Conservation (phyloP, 2,329 filamentous ascomycete genomes). For the Ophiosphaerella narmari region DNA sequence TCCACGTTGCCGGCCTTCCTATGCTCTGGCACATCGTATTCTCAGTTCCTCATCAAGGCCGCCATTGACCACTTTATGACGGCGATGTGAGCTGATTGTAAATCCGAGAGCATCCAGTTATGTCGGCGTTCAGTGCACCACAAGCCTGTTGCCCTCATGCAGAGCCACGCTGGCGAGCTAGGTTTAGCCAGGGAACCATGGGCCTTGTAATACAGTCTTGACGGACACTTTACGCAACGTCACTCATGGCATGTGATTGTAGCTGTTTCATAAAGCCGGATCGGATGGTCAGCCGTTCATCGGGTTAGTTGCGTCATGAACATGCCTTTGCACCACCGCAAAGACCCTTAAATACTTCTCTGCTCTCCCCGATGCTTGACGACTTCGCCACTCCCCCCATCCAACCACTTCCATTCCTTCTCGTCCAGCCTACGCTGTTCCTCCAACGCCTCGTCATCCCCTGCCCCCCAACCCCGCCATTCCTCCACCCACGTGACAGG, state of each 20-base stretch:
- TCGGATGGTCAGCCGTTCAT: no score
- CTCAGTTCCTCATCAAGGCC: no score
- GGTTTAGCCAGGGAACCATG: slow-evolving; percentile 1
- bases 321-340: neutral
- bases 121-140: slow-evolving; percentile 2
- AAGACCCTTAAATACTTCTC: slow-evolving; percentile 13
- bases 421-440: slow-evolving; percentile 11
- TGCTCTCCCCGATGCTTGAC: slow-evolving; percentile 15
- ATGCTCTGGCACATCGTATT: neutral
- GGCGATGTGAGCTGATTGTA: neutral
- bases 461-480: slow-evolving; percentile 17
- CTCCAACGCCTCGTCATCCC: slow-evolving; percentile 4
- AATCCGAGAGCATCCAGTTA: neutral
- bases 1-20: slow-evolving; percentile 7
- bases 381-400: slow-evolving; percentile 15
- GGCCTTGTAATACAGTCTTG: neutral
- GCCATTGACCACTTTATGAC: neutral
- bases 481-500: slow-evolving; percentile 49
- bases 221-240: neutral
- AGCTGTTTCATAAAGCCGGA: neutral
- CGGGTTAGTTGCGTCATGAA: no score
- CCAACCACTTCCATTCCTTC: slow-evolving; percentile 9
- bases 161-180: slow-evolving; percentile 6
- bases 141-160: neutral
- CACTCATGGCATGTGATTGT: neutral